These are phyloP conservation scores for Leonotis leonurus DNA, from an alignment of 257 asterid species.

Conservation along the genomic window DNA sequence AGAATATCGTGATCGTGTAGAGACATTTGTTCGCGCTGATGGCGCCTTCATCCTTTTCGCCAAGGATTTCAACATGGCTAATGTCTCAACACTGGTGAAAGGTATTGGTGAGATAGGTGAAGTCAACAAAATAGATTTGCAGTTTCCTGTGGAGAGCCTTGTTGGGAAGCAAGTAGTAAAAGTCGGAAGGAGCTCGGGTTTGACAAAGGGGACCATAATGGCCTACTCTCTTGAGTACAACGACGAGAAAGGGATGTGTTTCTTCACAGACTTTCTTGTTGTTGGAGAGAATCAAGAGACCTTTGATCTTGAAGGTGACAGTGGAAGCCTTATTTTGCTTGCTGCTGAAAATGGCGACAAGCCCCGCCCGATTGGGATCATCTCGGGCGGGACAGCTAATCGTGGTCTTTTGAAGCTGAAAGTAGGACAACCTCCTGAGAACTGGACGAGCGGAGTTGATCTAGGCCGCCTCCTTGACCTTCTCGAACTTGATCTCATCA, in stretches of 20 bases:
- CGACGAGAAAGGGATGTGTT: conserved; percentile 89
- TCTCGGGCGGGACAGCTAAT: conserved; percentile 98
- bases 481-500: conserved; percentile 84
- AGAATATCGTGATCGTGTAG: conserved; percentile 38
- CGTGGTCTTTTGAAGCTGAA: conserved; percentile 82
- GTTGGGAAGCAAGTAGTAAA: conserved; percentile 84
- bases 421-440: conserved; percentile 89
- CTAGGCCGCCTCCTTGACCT: conserved; percentile 95
- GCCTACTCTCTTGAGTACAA: conserved; percentile 92
- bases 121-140: conserved; percentile 72
- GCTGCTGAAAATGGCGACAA: conserved; percentile 52
- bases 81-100: conserved; percentile 70
- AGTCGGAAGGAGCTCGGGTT: conserved; percentile 99
- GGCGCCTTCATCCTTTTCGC: conserved; percentile 97
- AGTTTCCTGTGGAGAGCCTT: conserved; percentile 61
- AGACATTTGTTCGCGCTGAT: conserved; percentile 92
- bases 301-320: conserved; percentile 99
- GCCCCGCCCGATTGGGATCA: conserved; percentile 82
- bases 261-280: conserved; percentile 90
- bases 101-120: conserved; percentile 84
- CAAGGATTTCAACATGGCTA: conserved; percentile 68
- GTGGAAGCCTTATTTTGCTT: conserved; percentile 88
- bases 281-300: conserved; percentile 89
- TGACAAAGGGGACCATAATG: conserved; percentile 88
- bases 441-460: conserved; percentile 99